These are phyloP conservation scores for Cinnamomum micranthum DNA, from an alignment of 164 flowering plant species.

Conservation along the genomic window DNA sequence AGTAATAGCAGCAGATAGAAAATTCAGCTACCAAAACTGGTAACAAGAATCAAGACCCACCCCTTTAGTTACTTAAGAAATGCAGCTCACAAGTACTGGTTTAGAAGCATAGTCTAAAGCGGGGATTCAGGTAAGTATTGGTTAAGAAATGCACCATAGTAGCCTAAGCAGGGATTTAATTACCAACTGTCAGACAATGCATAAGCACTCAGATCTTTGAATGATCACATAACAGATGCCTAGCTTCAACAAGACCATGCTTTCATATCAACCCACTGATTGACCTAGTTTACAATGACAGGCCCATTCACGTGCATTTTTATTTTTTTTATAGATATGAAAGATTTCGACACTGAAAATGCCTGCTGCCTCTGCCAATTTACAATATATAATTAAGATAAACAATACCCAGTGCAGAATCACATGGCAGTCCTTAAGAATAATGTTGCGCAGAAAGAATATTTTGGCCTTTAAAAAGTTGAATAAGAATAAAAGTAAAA, in stretches of 20 bases:
- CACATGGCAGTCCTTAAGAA: neutral
- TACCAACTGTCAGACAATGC: neutral
- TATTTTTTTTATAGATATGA: too few relatives aligned
- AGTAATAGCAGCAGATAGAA: slow-evolving; percentile 3
- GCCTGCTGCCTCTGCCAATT: neutral
- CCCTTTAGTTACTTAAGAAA: neutral
- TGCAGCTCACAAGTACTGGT: neutral
- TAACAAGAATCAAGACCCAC: neutral
- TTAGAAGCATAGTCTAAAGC: too few relatives aligned
- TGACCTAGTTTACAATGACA: neutral
- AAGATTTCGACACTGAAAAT: neutral
- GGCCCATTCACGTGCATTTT: neutral
- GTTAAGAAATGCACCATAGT: neutral
- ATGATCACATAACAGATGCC: neutral
- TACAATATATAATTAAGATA: neutral
- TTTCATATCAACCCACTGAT: neutral
- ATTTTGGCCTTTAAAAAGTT: neutral
- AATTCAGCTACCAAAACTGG: neutral
- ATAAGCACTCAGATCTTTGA: neutral
- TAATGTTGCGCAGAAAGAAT: neutral
- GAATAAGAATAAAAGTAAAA: too few relatives aligned
- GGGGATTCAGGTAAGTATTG: too few relatives aligned
- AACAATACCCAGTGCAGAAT: neutral
- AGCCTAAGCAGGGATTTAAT: neutral
- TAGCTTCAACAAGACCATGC: neutral